Evolutionary conservation across 169 alveolate genomes (phyloP), one percentile per base, ranked within the genome.

Genomic region (Toxoplasma gondii): DNA sequence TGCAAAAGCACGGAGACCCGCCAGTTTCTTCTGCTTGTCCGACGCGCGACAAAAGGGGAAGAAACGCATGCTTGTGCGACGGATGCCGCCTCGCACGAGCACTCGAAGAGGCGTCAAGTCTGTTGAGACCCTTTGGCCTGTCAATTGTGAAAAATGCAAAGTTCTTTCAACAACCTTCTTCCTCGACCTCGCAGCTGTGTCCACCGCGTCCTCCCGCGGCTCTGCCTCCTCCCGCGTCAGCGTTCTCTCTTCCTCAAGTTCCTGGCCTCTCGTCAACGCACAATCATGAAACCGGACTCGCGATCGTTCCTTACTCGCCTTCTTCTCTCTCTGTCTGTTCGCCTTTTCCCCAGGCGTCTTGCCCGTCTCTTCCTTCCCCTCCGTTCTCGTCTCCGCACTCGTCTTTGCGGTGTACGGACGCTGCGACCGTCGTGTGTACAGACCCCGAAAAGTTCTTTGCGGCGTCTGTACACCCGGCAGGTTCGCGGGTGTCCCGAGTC

Each of bases 101-200:
- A 0, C 38, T 91, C 29, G 91, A 70, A 24, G 94, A 91, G 91
- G 94, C 94, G 45, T 1, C 44, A 39, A 36, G 67, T 1, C 41
- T 91, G 12, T 38, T 91, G 69, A 74, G 88, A 38, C 94, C 94
- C 44, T 91, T 80, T 31, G 94, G 94, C 0, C 54, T 91, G 45
- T 78, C 86, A 4, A n/a, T 78, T 19, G 86, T 78, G 10, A 78
- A 38, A n/a, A 38, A 78, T 38, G 22, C 86, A 12, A 78, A 45
- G 2, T 38, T 78, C 43, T 78, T 78, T 31, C 49, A 38, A 27
- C 86, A n/a, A 12, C 34, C 29, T 16, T 64, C 58, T 4, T 49
- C 58, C 12, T 49, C 58, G 58, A 7, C 58, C 22, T 12, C 58
- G 58, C 4, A 49, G 58, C 58, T 49, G 22, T 4, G 22, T 12